Base-by-base conservation (phyloP, 1,284 basidiomycete species). In the Papiliotrema terrestris region DNA sequence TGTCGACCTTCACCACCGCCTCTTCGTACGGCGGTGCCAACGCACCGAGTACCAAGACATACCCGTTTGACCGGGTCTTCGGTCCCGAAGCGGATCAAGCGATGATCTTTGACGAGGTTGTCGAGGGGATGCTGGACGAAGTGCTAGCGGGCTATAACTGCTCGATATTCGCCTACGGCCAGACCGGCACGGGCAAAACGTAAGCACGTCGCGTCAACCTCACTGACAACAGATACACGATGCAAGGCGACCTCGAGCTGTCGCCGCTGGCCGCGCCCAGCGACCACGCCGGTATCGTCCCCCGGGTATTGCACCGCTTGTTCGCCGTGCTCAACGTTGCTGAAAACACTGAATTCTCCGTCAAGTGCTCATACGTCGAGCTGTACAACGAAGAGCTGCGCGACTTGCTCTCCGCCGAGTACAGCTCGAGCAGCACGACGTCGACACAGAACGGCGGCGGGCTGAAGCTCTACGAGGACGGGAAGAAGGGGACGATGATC, bases 371-470 rank as follows among this genome's bases (percentile, higher is more conserved):
- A 0, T 98, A 88, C 72, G 83, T 99, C 53, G 96, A 99, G 72
- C 82, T 99, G n/a, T 99, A 98, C 78, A 99, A 99, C 71, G 96
- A 99, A 78, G 95, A 98, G 73, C 83, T 98, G n/a, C 88, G 94
- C 29, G 94, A 98, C 72, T 82, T 98, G 32, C 84, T 96, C 35
- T 84, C 88, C 2, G 80, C 80, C 59, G 88, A 94, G 78, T 89
- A 62, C 73, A 84, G 36, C 79, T 13, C 46, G 15, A 26, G 85
- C 22, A 3, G 37, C 57, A 19, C 51, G 57, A 3, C 41, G 48
- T 15, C 25, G 51, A 61, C 19, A 79, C 79, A 13, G 86, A 89
- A 59, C 17, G 50, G 20, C 14, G 70, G 66, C 1, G 83, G 84
- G 8, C 81, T 97, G 51, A 94, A 91, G 76, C 90, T 98, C 54